Evolutionary conservation across 805 yeast species (phyloP).

Genomic region (Peterozyma xylosa): DNA sequence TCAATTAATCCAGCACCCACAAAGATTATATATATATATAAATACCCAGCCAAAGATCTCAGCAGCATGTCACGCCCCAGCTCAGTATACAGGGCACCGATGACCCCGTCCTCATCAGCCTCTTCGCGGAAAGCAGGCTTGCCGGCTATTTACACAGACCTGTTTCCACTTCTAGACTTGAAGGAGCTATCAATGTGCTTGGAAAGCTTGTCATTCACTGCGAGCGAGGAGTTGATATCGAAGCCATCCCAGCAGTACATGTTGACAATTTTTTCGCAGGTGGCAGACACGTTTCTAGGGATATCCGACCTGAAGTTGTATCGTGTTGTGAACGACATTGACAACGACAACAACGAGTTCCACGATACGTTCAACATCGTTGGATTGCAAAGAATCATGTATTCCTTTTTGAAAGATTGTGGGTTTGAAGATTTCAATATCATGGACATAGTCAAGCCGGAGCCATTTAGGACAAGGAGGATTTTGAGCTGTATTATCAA

Average conservation of each 20-base stretch:
- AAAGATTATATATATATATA: neutral
- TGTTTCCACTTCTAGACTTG: constrained; percentile 23
- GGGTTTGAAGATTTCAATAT: constrained; percentile 75
- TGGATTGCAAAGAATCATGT: constrained; percentile 51
- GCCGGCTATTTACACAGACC: constrained; percentile 15
- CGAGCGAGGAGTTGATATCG: constrained; percentile 18
- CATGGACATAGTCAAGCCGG: constrained; percentile 72
- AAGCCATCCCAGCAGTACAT: constrained; percentile 24
- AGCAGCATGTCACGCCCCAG: constrained; percentile 26
- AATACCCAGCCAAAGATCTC: neutral
- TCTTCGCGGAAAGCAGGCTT: constrained; percentile 12
- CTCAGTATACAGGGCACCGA: constrained; percentile 22
- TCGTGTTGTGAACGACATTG: constrained; percentile 17
- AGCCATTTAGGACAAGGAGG: constrained; percentile 53
- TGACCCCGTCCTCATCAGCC: constrained; percentile 10
- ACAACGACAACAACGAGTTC: constrained; percentile 8
- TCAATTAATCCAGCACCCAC: neutral
- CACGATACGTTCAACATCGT: constrained; percentile 39
- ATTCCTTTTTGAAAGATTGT: constrained; percentile 57
- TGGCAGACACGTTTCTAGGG: constrained; percentile 24
- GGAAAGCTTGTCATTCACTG: constrained; percentile 8
- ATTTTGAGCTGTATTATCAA: constrained; percentile 78
- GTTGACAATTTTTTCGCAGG: constrained; percentile 23
- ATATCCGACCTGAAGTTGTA: constrained; percentile 22
- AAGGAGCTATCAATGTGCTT: constrained; percentile 18